A percentile compares a stretch with the other conserved stretches of the same genome.
phyloP scores from a whole-genome alignment of 78 protist species.

The Dictyostelium intermedium region DNA sequence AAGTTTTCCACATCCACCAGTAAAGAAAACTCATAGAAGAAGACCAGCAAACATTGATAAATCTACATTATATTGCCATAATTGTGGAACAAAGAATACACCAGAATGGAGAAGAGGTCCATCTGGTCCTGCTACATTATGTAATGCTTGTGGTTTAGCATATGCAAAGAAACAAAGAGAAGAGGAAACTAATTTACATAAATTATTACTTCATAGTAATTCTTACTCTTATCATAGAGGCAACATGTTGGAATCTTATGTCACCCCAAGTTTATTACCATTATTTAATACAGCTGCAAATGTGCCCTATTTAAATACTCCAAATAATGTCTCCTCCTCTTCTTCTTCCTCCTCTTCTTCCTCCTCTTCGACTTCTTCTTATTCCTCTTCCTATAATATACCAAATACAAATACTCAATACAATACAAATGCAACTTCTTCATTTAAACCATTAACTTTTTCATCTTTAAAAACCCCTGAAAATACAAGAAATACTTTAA shows the following conservation, averaged over 20 bases:
- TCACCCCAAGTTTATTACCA: constrained; percentile 31
- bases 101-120: constrained; percentile 83
- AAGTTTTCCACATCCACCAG: constrained; percentile 24
- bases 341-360: not conserved
- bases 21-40: constrained; percentile 70
- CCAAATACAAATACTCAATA: not conserved
- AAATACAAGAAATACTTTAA: not conserved
- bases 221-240: constrained; percentile 56
- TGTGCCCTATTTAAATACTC: constrained; percentile 16
- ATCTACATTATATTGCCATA: constrained; percentile 63
- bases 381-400: not conserved
- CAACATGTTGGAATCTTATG: constrained; percentile 52
- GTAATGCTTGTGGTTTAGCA: constrained; percentile 80
- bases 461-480: constrained; percentile 8
- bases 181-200: constrained; percentile 63
- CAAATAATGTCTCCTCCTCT: not conserved
- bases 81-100: constrained; percentile 71
- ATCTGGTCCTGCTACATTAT: constrained; percentile 75
- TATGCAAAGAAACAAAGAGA: constrained; percentile 76
- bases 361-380: not conserved
- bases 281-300: constrained; percentile 35
- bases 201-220: constrained; percentile 25
- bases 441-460: constrained; percentile 9
- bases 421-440: not conserved
- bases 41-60: constrained; percentile 80